These are phyloP conservation scores for Hyphopichia buzzinii DNA, from an alignment of 1,139 yeast genomes.

Conservation along the genomic window DNA sequence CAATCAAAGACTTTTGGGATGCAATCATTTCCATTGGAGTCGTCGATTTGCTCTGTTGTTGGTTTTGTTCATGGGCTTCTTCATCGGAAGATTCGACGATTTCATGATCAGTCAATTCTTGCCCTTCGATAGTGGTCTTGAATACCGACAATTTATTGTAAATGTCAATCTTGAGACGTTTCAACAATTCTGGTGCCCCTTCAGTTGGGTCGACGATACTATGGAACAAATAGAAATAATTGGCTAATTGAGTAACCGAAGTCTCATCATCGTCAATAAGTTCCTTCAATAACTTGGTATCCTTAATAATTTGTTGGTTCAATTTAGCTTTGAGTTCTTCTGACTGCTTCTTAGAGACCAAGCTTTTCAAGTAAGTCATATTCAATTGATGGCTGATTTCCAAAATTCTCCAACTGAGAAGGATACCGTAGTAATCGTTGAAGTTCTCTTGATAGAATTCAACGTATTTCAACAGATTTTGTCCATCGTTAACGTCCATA, in stretches of 20 bases:
- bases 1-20: conserved; percentile 23
- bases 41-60: background rate
- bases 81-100: conserved; percentile 17
- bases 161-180: conserved; percentile 18
- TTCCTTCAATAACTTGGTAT: conserved; percentile 20
- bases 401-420: conserved; percentile 38
- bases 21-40: conserved; percentile 2
- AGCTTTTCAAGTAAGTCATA: conserved; percentile 23
- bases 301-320: conserved; percentile 18
- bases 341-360: conserved; percentile 6
- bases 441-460: conserved; percentile 24
- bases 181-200: conserved; percentile 21
- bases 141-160: conserved; percentile 19
- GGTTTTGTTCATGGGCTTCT: conserved; percentile 16
- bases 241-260: conserved; percentile 9
- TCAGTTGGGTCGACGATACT: conserved; percentile 26
- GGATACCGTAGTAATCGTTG: conserved; percentile 23
- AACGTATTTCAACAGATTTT: conserved; percentile 29
- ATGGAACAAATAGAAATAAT: conserved; percentile 28
- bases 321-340: conserved; percentile 14
- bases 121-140: conserved; percentile 21
- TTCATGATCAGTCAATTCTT: conserved; percentile 32
- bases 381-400: conserved; percentile 36
- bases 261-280: conserved; percentile 13
- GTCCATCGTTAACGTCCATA: conserved; percentile 23